A percentile compares a stretch with the other conserved stretches of the same genome.
phyloP scores from a whole-genome alignment of 139 green algal species.

The Closterium sp. region DNA sequence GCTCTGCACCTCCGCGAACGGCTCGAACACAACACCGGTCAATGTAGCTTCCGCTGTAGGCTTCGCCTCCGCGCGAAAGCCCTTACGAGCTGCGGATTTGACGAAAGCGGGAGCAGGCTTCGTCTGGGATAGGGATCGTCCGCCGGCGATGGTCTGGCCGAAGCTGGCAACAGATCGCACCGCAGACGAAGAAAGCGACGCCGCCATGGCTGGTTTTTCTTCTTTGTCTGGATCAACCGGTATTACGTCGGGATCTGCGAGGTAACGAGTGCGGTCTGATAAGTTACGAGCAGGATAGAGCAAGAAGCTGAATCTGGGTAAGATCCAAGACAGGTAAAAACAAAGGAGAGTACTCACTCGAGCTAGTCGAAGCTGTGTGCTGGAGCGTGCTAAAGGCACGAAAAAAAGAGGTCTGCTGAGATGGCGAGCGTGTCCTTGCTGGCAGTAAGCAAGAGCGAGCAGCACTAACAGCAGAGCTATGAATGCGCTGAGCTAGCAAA shows the following conservation, averaged over 20 bases:
- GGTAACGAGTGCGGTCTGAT: not conserved
- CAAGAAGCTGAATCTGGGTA: not conserved
- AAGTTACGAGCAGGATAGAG: not conserved
- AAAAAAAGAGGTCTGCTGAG: not conserved
- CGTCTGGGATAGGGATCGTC: not conserved
- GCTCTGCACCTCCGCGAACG: conserved; percentile 69
- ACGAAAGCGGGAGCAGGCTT: not conserved
- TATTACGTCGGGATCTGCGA: not conserved
- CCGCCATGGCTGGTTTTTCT: not conserved
- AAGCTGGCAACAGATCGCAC: not conserved
- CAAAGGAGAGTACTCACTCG: not conserved
- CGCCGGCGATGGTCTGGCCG: not conserved
- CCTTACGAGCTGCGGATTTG: not conserved
- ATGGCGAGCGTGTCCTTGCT: not conserved
- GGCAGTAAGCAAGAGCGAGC: not conserved
- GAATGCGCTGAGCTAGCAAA: not conserved
- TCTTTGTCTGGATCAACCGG: not conserved
- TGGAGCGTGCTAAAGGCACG: not conserved
- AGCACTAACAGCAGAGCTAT: not conserved
- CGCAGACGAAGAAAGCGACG: not conserved
- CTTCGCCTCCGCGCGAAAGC: not conserved
- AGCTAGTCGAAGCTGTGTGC: not conserved
- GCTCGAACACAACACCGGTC: conserved; percentile 71
- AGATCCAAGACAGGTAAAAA: not conserved
- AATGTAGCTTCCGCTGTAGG: conserved; percentile 26